A percentile compares a stretch with the other conserved stretches of the same genome.
Evolutionary conservation across 441 rosid genomes (phyloP).

Genomic region (Jatropha podagrica): DNA sequence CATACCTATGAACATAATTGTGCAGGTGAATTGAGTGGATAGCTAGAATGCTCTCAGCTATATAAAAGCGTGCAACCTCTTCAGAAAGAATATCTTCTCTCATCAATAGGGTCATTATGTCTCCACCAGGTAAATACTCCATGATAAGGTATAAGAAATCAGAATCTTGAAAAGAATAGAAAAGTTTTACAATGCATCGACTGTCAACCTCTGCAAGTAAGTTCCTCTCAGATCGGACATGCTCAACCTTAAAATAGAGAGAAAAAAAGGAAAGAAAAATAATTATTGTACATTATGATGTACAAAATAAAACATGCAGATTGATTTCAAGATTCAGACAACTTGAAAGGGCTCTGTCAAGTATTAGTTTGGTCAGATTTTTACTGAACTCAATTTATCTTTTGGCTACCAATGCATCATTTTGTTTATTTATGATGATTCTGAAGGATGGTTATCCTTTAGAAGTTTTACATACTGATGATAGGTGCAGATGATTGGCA

Average conservation of each 20-base stretch:
- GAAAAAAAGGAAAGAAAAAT: slow-evolving; percentile 4
- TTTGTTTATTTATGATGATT: neutral
- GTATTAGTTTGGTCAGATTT: neutral
- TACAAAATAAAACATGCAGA: neutral
- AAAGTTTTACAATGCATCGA: slow-evolving; percentile 80
- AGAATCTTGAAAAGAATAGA: slow-evolving; percentile 94
- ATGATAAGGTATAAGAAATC: slow-evolving; percentile 87
- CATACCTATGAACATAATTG: slow-evolving; percentile 84
- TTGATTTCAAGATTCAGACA: slow-evolving; percentile 10
- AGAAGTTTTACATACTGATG: neutral
- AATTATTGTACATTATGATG: slow-evolving; percentile 1
- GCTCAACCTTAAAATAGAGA: slow-evolving; percentile 66
- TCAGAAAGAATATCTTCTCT: slow-evolving; percentile 91
- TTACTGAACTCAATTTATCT: neutral
- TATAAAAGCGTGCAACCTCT: slow-evolving; percentile 85
- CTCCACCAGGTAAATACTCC: slow-evolving; percentile 98
- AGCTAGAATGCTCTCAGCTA: slow-evolving; percentile 94
- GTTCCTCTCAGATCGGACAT: slow-evolving; percentile 96
- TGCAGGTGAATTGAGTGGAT: slow-evolving; percentile 93
- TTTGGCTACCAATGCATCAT: neutral
- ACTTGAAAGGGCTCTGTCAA: neutral
- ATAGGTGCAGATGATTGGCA: neutral
- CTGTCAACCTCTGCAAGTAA: slow-evolving; percentile 95
- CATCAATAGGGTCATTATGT: slow-evolving; percentile 95
- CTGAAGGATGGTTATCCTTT: neutral